phyloP scores from a whole-genome alignment of 2,329 filamentous ascomycete species.

The Sporothrix protearum region DNA sequence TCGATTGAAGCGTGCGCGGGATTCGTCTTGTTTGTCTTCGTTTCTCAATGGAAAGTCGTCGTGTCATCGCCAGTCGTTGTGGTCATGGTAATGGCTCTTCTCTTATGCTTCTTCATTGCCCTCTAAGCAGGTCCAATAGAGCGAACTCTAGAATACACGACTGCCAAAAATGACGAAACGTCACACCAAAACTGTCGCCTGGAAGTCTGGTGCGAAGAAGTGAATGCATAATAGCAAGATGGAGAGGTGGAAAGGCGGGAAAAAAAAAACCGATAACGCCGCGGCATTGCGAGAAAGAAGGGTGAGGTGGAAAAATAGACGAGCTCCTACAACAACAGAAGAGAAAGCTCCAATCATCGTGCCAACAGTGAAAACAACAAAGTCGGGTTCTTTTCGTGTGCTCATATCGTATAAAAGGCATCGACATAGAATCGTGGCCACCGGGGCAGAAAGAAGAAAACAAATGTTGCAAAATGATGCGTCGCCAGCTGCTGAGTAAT shows the following conservation, averaged over 20 bases:
- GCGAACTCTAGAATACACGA: neutral
- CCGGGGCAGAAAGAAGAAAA: neutral
- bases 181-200: neutral
- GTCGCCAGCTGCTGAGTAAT: neutral
- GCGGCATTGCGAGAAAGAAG: neutral
- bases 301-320: neutral
- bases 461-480: neutral
- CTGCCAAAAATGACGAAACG: neutral
- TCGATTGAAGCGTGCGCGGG: neutral
- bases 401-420: neutral
- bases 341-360: neutral
- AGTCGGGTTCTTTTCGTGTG: neutral
- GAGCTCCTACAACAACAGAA: neutral
- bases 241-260: neutral
- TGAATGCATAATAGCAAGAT: neutral
- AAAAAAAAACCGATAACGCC: neutral
- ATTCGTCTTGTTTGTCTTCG: neutral
- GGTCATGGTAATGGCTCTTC: neutral
- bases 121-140: neutral
- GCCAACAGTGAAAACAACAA: neutral
- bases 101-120: neutral
- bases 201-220: neutral
- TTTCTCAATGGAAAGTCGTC: neutral
- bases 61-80: neutral
- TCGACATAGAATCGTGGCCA: constrained; percentile 5